These are phyloP conservation scores for Casaregolazyma suthepensis DNA, from an alignment of 1,139 yeast genomes.

Conservation along the genomic window DNA sequence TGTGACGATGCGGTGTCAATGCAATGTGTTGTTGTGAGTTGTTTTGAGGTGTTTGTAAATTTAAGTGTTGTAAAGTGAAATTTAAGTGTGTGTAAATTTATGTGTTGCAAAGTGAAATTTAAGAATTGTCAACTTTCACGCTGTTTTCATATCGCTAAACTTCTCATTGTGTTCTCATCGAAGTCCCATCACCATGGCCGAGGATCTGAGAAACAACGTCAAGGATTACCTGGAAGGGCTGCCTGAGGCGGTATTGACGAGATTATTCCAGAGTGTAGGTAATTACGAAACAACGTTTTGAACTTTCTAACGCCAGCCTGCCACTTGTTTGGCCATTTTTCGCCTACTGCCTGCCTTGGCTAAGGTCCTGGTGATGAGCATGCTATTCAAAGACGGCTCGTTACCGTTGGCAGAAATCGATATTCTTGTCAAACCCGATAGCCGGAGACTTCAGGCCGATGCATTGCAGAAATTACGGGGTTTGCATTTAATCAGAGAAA, in stretches of 20 bases:
- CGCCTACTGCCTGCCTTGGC: slow-evolving; percentile 84
- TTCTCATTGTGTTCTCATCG: not conserved
- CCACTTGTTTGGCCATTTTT: slow-evolving; percentile 88
- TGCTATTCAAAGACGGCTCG: slow-evolving; percentile 77
- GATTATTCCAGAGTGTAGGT: slow-evolving; percentile 54
- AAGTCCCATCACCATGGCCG: not conserved
- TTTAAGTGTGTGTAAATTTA: not conserved
- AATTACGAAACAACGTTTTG: not conserved
- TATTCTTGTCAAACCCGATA: slow-evolving; percentile 58
- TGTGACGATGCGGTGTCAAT: no score
- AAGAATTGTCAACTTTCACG: not conserved
- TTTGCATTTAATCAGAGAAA: slow-evolving; percentile 68
- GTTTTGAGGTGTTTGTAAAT: not conserved
- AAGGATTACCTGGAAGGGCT: slow-evolving; percentile 85
- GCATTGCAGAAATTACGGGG: slow-evolving; percentile 73
- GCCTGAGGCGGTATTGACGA: slow-evolving; percentile 74
- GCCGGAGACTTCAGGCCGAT: slow-evolving; percentile 55
- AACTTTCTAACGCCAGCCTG: slow-evolving; percentile 46
- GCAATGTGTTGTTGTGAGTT: not conserved
- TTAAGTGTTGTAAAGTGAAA: not conserved
- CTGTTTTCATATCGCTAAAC: not conserved
- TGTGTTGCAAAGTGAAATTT: no score
- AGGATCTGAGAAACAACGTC: slow-evolving; percentile 39
- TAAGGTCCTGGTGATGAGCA: slow-evolving; percentile 79
- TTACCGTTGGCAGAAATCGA: slow-evolving; percentile 63